phyloP scores from a whole-genome alignment of 805 yeast species.

The Pichia californica region DNA sequence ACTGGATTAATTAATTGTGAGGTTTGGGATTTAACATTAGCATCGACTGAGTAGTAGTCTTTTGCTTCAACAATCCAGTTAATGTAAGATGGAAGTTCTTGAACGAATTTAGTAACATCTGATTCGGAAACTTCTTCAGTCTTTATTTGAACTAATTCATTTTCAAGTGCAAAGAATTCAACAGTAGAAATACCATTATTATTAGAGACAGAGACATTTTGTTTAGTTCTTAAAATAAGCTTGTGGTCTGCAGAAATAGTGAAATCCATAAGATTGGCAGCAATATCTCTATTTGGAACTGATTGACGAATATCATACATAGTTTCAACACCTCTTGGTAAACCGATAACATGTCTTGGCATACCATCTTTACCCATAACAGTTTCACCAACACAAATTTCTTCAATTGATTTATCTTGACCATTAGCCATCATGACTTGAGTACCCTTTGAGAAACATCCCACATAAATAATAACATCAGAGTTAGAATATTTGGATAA shows the following conservation, averaged over 20 bases:
- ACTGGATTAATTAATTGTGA: conserved; percentile 24
- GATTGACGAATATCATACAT: conserved; percentile 34
- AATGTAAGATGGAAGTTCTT: conserved; percentile 13
- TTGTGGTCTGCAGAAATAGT: conserved; percentile 35
- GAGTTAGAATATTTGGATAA: conserved; percentile 96
- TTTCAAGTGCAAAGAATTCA: conserved; percentile 7
- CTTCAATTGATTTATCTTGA: conserved; percentile 5
- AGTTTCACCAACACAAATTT: conserved; percentile 5
- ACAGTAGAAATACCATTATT: conserved; percentile 13
- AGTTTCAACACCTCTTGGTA: conserved; percentile 37
- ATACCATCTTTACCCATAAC: conserved; percentile 14
- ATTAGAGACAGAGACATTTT: conserved; percentile 9
- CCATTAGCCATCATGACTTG: conserved; percentile 42
- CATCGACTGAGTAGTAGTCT: conserved; percentile 19
- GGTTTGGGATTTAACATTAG: background rate
- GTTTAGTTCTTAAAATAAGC: conserved; percentile 34
- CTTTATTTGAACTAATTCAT: background rate
- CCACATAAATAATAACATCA: conserved; percentile 92
- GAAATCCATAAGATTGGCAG: conserved; percentile 15
- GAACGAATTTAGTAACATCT: conserved; percentile 14
- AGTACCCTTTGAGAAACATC: conserved; percentile 35
- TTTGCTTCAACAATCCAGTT: conserved; percentile 37
- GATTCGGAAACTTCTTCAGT: background rate
- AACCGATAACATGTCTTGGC: conserved; percentile 32
- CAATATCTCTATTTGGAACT: conserved; percentile 10